These are phyloP conservation scores for Ammopiptanthus mongolicus DNA, from an alignment of 306 rosid species.

Conservation along the genomic window DNA sequence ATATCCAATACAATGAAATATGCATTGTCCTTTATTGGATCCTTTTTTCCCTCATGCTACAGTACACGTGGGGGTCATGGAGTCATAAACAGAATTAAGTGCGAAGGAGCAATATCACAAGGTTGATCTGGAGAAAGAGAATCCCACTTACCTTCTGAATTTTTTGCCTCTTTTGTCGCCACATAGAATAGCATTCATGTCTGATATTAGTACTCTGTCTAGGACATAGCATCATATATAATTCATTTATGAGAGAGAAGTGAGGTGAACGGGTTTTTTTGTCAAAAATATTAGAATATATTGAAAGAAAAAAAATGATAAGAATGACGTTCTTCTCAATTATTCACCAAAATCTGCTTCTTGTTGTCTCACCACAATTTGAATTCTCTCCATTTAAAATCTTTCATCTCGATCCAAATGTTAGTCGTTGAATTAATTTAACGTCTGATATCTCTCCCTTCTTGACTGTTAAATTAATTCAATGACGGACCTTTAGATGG, in stretches of 20 bases:
- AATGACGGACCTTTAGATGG: no score
- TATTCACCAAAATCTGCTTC: no score
- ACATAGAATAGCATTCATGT: constrained; percentile 21
- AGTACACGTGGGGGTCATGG: constrained; percentile 31
- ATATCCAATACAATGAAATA: not conserved
- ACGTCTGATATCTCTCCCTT: no score
- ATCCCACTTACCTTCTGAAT: constrained; percentile 30
- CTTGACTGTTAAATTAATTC: no score
- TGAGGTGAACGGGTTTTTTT: constrained; percentile 15
- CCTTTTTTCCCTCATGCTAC: not conserved
- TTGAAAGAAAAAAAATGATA: no score
- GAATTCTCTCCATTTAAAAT: no score
- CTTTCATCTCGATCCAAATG: no score
- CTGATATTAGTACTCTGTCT: not conserved
- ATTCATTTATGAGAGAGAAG: constrained; percentile 31
- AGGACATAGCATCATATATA: not conserved
- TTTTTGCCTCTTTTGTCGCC: constrained; percentile 35
- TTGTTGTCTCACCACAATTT: no score
- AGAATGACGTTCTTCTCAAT: no score
- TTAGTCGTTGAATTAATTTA: no score
- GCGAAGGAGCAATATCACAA: constrained; percentile 38
- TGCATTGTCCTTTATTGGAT: not conserved
- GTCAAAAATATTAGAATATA: not conserved
- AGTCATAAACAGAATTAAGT: constrained; percentile 34
- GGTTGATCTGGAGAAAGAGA: constrained; percentile 33